These are phyloP conservation scores for Brasilioporus rufonigricans DNA, from an alignment of 768 basidiomycete genomes.

Conservation along the genomic window DNA sequence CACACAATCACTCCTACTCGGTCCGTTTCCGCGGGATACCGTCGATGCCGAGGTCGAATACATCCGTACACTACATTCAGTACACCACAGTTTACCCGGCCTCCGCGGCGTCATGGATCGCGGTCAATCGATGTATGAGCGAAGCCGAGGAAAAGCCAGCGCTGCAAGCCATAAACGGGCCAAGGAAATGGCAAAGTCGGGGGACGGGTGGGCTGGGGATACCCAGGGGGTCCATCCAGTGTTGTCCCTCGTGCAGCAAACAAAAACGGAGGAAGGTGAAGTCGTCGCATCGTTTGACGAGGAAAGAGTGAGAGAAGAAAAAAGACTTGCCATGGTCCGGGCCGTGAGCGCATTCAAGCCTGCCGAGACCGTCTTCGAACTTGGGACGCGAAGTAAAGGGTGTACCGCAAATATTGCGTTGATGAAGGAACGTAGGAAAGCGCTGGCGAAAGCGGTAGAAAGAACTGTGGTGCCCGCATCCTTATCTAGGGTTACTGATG, in stretches of 20 bases:
- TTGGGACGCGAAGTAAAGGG: conserved; percentile 68
- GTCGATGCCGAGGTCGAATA: conserved; percentile 87
- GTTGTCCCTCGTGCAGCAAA: conserved; percentile 40
- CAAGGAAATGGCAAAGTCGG: conserved; percentile 75
- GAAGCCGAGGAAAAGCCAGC: conserved; percentile 88
- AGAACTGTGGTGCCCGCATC: conserved; percentile 38
- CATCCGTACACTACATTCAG: conserved; percentile 60
- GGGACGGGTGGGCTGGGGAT: conserved; percentile 66
- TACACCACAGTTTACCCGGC: conserved; percentile 60
- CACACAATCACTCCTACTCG: conserved; percentile 73
- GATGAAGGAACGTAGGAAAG: conserved; percentile 87
- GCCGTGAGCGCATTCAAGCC: conserved; percentile 84
- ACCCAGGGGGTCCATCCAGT: conserved; percentile 71
- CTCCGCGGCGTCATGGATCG: conserved; percentile 82
- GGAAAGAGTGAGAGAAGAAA: conserved; percentile 39
- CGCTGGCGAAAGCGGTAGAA: conserved; percentile 62
- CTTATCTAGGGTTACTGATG: conserved; percentile 32
- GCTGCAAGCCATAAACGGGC: conserved; percentile 82
- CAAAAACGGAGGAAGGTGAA: conserved; percentile 31
- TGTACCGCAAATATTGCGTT: conserved; percentile 59
- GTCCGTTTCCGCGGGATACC: conserved; percentile 73
- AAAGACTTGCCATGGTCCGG: conserved; percentile 63
- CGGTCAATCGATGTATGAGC: conserved; percentile 92
- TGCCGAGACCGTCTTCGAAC: conserved; percentile 87
- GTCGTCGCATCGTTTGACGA: conserved; percentile 21